Conservation (phyloP, 805 yeast genomes). For the Grigorovia humatica region DNA sequence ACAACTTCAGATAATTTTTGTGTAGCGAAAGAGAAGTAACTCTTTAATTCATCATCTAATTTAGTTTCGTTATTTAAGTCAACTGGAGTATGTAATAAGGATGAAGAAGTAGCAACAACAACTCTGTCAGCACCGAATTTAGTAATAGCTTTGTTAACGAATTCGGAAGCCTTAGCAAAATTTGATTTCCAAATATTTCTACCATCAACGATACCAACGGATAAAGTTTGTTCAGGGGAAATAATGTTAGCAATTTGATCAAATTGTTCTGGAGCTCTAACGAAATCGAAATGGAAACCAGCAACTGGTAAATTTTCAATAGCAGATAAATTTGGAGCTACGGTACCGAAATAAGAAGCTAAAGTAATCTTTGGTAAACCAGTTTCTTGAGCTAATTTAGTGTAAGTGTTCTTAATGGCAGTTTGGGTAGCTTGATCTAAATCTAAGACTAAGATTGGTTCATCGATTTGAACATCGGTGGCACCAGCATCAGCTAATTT, state of each 20-base stretch:
- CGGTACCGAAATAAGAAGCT: slow-evolving; percentile 97
- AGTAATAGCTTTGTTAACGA: slow-evolving; percentile 73
- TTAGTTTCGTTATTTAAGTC: slow-evolving; percentile 88
- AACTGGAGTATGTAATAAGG: slow-evolving; percentile 96
- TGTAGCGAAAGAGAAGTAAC: slow-evolving; percentile 97
- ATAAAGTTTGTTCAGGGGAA: slow-evolving; percentile 62
- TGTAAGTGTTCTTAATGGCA: slow-evolving; percentile 84
- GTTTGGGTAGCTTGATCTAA: slow-evolving; percentile 74
- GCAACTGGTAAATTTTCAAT: slow-evolving; percentile 85
- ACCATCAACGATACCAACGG: slow-evolving; percentile 97
- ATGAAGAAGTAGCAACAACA: slow-evolving; percentile 88
- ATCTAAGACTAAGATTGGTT: slow-evolving; percentile 93
- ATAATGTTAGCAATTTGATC: slow-evolving; percentile 66
- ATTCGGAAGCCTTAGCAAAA: slow-evolving; percentile 73
- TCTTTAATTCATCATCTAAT: slow-evolving; percentile 82
- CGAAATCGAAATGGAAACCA: slow-evolving; percentile 94
- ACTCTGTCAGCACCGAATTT: slow-evolving; percentile 82
- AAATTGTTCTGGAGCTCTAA: slow-evolving; percentile 92
- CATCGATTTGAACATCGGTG: slow-evolving; percentile 89
- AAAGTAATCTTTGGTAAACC: slow-evolving; percentile 71
- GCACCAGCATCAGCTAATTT: slow-evolving; percentile 94
- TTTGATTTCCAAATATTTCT: slow-evolving; percentile 99
- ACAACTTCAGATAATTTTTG: slow-evolving; percentile 93
- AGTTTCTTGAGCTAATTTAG: slow-evolving; percentile 50
- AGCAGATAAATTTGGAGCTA: slow-evolving; percentile 88